These are phyloP conservation scores for Aspergillus pseudotamarii DNA, from an alignment of 2,329 filamentous ascomycete species.

Conservation along the genomic window DNA sequence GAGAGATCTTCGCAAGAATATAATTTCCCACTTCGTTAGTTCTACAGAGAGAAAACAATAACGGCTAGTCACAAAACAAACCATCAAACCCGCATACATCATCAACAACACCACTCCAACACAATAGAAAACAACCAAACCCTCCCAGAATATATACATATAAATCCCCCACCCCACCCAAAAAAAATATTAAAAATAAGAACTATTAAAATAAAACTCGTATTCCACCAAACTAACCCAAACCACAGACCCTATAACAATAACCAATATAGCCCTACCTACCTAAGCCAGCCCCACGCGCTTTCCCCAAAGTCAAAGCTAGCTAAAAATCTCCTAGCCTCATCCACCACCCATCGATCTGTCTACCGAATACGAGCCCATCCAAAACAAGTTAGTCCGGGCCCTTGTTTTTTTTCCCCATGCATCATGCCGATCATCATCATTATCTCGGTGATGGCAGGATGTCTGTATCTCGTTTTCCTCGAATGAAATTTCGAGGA, in stretches of 20 bases:
- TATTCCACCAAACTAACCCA: not conserved
- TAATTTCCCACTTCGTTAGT: not conserved
- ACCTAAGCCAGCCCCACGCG: not conserved
- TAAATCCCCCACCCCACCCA: no score
- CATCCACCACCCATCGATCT: not conserved
- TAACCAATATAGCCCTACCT: not conserved
- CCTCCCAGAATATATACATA: no score
- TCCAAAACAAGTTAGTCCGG: not conserved
- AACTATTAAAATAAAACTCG: no score
- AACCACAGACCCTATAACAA: not conserved
- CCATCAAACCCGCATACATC: no score
- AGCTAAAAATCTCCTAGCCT: not conserved
- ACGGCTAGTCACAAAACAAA: not conserved
- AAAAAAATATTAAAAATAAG: no score
- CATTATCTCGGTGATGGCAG: not conserved
- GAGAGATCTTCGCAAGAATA: not conserved
- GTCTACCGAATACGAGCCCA: slow-evolving; percentile 2
- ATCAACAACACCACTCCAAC: no score
- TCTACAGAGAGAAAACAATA: not conserved
- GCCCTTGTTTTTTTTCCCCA: not conserved
- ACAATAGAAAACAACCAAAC: no score
- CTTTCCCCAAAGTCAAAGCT: not conserved
- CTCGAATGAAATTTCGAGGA: not conserved
- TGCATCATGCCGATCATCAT: slow-evolving; percentile 2
- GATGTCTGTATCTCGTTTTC: not conserved